Evolutionary conservation across 768 basidiomycete genomes (phyloP), one percentile per base, ranked within the genome.

Genomic region (Lactifluus echinatus): DNA sequence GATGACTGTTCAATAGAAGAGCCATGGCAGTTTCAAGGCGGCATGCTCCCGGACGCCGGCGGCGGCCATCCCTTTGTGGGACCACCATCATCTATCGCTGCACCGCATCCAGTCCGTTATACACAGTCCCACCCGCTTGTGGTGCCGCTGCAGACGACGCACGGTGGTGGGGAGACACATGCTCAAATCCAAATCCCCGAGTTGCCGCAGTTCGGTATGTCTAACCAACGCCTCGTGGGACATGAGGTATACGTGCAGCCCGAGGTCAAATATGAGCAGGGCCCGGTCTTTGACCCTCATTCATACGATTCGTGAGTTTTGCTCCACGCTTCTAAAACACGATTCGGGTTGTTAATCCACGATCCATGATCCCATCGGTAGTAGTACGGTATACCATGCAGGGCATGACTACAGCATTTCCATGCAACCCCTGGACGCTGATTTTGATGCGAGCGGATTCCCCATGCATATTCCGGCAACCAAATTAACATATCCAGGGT

Each of bases 1-100:
- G 59, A 62, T 29, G 61, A 62, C 23, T 60, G 45, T 37, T 45
- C 61, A 12, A 39, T 56, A 15, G 61, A 62, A 49, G 58, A 62
- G 26, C 61, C 61, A 17, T 62, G 61, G 61, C 61, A 62, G 14
- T 60, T 62, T 33, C 53, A 53, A 33, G 44, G 43, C 4, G 40
- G 43, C 19, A 39, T 60, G 3, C 40, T 55, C 34, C 52, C 42
- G 17, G 59, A 50, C 15, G 11, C 45, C 40, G 34, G 21, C 40
- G 34, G 21, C 15, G 53, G 21, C 12, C 60, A 59, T 21, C 33
- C 57, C 47, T 47, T 53, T n/a, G 36, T 24, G 11, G 50, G 42
- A 29, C 51, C 42, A 14, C 39, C 51, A n/a, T 50, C 57, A 1
- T n/a, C n/a, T n/a, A 59, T 61, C 4, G 33, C 42, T 48, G 52